Evolutionary conservation across 345 rosid genomes (phyloP).

Genomic region (Balakata baccata): DNA sequence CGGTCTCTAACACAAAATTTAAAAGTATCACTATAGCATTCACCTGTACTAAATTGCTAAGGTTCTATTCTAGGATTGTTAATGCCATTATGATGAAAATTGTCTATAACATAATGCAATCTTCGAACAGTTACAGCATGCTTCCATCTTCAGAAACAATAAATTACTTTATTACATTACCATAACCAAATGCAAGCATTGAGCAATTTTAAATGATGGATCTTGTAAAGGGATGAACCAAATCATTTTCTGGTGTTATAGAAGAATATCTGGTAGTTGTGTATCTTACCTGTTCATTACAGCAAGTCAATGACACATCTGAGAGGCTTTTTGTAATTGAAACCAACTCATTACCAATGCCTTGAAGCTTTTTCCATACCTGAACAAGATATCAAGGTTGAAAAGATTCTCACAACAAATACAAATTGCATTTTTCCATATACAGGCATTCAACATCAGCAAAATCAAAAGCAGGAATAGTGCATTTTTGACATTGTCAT

Average conservation of each 20-base stretch:
- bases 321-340: slow-evolving; percentile 64
- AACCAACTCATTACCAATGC: slow-evolving; percentile 61
- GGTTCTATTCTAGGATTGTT: neutral
- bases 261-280: neutral
- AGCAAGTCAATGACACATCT: slow-evolving; percentile 52
- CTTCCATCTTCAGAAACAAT: neutral
- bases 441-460: neutral
- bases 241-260: neutral
- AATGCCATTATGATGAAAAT: slow-evolving; percentile 2
- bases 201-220: neutral
- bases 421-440: neutral
- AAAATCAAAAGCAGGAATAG: neutral
- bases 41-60: neutral
- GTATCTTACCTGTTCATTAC: slow-evolving; percentile 53
- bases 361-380: slow-evolving; percentile 47
- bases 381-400: neutral
- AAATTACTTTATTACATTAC: neutral
- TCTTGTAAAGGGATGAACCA: neutral
- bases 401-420: neutral
- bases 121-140: neutral
- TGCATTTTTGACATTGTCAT: neutral
- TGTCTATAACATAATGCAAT: neutral
- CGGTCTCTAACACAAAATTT: neutral
- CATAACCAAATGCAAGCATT: neutral
- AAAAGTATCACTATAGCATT: neutral